Conservation (phyloP, 2,329 filamentous ascomycete genomes). For the Penicillium nordicum region DNA sequence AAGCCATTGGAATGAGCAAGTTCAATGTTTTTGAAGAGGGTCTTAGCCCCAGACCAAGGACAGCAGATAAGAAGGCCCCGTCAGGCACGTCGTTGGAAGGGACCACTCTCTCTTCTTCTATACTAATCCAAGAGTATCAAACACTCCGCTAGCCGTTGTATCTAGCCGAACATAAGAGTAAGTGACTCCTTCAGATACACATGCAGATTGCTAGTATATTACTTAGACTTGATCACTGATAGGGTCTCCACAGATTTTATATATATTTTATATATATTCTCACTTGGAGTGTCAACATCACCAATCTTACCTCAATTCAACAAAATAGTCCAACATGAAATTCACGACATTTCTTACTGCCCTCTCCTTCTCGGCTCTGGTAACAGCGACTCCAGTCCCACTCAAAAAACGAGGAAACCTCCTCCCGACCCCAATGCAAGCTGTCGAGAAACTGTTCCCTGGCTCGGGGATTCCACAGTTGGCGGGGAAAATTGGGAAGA, state of each 20-base stretch:
- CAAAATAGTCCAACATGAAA: constrained; percentile 12
- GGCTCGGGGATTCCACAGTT: constrained; percentile 16
- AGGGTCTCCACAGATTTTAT: background rate
- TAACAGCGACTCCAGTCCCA: constrained; percentile 10
- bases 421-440: constrained; percentile 12
- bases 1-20: background rate
- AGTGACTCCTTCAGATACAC: background rate
- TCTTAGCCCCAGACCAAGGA: background rate
- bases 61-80: background rate
- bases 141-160: background rate
- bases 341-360: constrained; percentile 13
- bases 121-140: background rate
- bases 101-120: background rate
- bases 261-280: background rate
- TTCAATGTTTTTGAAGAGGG: background rate
- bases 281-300: background rate
- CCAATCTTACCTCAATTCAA: background rate
- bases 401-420: background rate
- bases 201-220: background rate
- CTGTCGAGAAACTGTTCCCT: constrained; percentile 16
- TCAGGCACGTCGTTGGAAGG: background rate
- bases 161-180: background rate
- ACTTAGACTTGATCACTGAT: too few relatives aligned
- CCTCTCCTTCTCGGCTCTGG: constrained; percentile 5
- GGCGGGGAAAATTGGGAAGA: constrained; percentile 7